phyloP scores from a whole-genome alignment of 148 eudicot species.

The Camellia granthamiana region DNA sequence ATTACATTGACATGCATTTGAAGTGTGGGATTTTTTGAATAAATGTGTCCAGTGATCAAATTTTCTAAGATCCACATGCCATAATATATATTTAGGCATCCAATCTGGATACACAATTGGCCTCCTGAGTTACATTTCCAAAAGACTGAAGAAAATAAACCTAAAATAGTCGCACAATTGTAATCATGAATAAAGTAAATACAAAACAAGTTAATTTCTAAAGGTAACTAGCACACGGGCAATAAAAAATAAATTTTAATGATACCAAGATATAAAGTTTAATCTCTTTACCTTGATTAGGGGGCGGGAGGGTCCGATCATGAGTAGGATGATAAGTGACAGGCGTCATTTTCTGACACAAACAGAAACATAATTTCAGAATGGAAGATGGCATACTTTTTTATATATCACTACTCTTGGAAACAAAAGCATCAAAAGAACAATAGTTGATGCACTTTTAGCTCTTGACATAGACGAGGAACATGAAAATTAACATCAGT shows the following conservation, averaged over 20 bases:
- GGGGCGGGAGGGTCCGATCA: constrained; percentile 74
- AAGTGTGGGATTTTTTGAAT: neutral
- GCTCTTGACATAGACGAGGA: neutral
- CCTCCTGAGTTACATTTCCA: neutral
- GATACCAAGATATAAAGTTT: neutral
- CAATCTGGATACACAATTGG: neutral
- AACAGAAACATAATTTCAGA: constrained; percentile 15
- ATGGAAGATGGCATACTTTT: neutral
- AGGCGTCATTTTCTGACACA: constrained; percentile 53
- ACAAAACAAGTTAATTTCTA: constrained; percentile 1
- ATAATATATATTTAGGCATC: neutral
- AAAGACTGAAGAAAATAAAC: neutral
- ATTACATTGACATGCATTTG: neutral
- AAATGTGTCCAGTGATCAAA: neutral
- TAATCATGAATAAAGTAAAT: neutral
- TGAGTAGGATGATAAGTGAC: constrained; percentile 80
- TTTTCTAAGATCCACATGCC: constrained; percentile 14
- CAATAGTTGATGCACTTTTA: constrained; percentile 9
- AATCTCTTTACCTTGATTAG: constrained; percentile 62
- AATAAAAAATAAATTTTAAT: neutral
- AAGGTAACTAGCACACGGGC: neutral
- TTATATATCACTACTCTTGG: neutral
- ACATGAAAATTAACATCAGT: neutral
- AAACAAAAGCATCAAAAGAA: constrained; percentile 11
- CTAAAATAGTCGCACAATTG: neutral